Evolutionary conservation across 805 yeast genomes (phyloP).

Genomic region (Clavispora asparagi): DNA sequence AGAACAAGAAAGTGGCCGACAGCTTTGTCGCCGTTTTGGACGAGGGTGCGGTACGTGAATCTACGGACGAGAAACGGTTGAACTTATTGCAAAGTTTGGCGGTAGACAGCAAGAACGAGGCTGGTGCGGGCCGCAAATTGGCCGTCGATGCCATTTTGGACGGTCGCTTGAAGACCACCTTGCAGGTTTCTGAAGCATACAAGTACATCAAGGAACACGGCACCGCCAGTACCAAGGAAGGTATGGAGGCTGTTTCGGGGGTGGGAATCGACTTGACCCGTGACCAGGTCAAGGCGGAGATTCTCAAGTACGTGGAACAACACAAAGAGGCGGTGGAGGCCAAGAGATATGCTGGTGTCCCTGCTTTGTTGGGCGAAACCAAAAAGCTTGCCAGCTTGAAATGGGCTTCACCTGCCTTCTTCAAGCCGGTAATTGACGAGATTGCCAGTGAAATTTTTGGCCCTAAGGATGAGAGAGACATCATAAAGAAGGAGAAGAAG

Average conservation of each 20-base stretch:
- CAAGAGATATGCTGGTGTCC: conserved; percentile 78
- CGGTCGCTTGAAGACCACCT: conserved; percentile 57
- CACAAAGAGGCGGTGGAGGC: conserved; percentile 55
- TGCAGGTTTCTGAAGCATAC: conserved; percentile 78
- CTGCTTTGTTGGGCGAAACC: conserved; percentile 70
- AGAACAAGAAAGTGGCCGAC: conserved; percentile 77
- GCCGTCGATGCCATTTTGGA: conserved; percentile 59
- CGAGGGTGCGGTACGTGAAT: conserved; percentile 28
- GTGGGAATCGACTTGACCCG: conserved; percentile 72
- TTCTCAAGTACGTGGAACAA: conserved; percentile 53
- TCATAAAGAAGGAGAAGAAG: conserved; percentile 71
- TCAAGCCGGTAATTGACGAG: conserved; percentile 84
- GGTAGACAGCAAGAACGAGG: conserved; percentile 46
- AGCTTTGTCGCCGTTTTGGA: conserved; percentile 58
- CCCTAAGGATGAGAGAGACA: conserved; percentile 94
- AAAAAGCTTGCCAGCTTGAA: conserved; percentile 70
- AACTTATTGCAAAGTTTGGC: conserved; percentile 77
- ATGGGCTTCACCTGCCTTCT: conserved; percentile 86
- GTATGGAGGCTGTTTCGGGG: conserved; percentile 61
- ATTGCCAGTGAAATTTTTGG: conserved; percentile 71
- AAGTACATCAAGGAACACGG: conserved; percentile 60
- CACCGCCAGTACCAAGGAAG: conserved; percentile 40
- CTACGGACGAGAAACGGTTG: conserved; percentile 54
- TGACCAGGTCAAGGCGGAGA: conserved; percentile 56
- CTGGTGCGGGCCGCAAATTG: conserved; percentile 40